Evolutionary conservation across 176 grass and related monocot species (phyloP).

Genomic region (Rhynchospora breviuscula): DNA sequence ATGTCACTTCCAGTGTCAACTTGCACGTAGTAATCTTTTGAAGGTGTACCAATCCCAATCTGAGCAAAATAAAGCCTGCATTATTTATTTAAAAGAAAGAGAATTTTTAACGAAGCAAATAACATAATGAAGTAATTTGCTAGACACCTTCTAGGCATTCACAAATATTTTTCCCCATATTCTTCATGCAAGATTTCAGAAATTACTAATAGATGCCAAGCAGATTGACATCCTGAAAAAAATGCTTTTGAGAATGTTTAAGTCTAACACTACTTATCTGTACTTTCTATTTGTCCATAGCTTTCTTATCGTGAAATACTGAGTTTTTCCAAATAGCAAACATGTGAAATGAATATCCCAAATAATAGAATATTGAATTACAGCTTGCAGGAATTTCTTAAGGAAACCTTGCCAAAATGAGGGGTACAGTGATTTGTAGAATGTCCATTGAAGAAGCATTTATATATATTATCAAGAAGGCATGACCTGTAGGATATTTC

Average conservation of each 20-base stretch:
- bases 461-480: not conserved
- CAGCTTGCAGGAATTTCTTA: not conserved
- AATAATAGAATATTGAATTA: not conserved
- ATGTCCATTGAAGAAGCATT: no score
- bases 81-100: slow-evolving; percentile 14
- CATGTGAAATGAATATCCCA: not conserved
- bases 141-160: slow-evolving; percentile 18
- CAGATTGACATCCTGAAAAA: not conserved
- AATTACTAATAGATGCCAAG: not conserved
- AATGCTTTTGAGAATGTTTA: not conserved
- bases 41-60: slow-evolving; percentile 70
- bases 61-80: slow-evolving; percentile 74
- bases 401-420: not conserved
- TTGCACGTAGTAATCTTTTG: slow-evolving; percentile 84
- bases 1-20: slow-evolving; percentile 95
- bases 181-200: not conserved
- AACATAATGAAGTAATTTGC: not conserved
- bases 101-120: not conserved
- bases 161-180: not conserved
- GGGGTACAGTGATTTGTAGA: not conserved
- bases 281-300: not conserved
- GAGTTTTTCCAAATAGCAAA: not conserved
- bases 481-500: not conserved
- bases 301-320: not conserved
- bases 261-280: not conserved